Base-by-base conservation (phyloP, 169 alveolate species). In the Plasmodium vivax region DNA sequence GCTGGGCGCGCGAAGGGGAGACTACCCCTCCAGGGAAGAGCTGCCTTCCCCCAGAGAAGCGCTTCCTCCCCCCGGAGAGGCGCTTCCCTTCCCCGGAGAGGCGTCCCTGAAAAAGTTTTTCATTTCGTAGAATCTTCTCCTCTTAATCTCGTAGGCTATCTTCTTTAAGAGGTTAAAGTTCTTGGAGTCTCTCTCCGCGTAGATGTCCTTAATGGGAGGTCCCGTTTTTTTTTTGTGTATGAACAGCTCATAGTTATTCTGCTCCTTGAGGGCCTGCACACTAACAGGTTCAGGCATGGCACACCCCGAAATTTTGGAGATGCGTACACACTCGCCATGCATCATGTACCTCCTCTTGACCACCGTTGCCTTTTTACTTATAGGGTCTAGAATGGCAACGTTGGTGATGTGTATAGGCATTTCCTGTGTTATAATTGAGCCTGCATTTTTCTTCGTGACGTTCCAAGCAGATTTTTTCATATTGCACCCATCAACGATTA, bases 331-430 rank as follows among this genome's bases (percentile, higher is more conserved):
- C 16, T 96, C 97, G 5, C 99, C 99, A 83, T 96, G 94, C 97
- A 97, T 97, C 97, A 97, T 97, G 90, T 95, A 96, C 14, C 98
- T 96, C 83, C 97, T 92, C 75, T 95, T 96, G 27, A 98, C 98
- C 6, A 98, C 95, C 10, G 99, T 98, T 16, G 99, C 99, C n/a
- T 95, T 96, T 93, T 98, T 97, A 92, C 8, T 73, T 12, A 98
- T 98, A 12, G 99, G 99, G 92, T 98, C 99, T 12, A 98, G 96
- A 2, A 98, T 88, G 8, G 99, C 95, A 3, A 98, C 98, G 77
- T 98, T 98, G 23, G 99, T 97, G 27, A 98, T 95, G 93, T 98
- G 99, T 10, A 98, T 96, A 1, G 99, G 99, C 97, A 95, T 95
- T 87, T 98, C 99, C 84, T 96, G 96, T 51, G 98, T 95, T 27